Conservation (phyloP, 1,139 yeast species). For the Nematodospora anomalae region DNA sequence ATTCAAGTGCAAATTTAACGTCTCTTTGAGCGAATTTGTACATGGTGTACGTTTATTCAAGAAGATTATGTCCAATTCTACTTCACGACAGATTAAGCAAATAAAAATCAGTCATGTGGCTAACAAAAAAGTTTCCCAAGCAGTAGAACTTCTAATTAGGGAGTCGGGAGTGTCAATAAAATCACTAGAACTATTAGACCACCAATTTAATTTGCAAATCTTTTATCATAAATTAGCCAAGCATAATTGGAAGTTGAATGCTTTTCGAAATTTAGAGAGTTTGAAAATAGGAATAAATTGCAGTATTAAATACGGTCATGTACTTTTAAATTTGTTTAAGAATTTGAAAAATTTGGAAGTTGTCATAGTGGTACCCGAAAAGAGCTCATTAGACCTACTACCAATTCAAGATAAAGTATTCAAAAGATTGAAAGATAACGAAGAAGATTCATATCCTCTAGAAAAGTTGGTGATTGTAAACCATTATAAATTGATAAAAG, state of each 20-base stretch:
- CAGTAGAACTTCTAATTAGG: constrained; percentile 27
- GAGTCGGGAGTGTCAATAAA: constrained; percentile 14
- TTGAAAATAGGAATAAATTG: constrained; percentile 32
- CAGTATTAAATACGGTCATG: constrained; percentile 22
- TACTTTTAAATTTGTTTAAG: constrained; percentile 30
- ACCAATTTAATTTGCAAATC: constrained; percentile 25
- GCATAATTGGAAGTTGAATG: constrained; percentile 26
- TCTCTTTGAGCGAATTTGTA: constrained; percentile 30
- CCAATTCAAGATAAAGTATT: constrained; percentile 24
- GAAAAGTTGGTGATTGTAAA: constrained; percentile 27
- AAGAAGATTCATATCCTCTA: constrained; percentile 12
- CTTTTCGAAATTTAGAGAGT: constrained; percentile 21
- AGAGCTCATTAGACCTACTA: constrained; percentile 20
- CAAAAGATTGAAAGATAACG: constrained; percentile 11
- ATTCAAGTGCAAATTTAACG: constrained; percentile 25
- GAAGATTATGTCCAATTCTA: constrained; percentile 19
- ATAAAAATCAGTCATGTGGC: constrained; percentile 28
- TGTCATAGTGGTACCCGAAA: constrained; percentile 15
- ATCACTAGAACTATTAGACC: constrained; percentile 29
- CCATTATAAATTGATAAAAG: constrained; percentile 24
- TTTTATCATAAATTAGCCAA: constrained; percentile 27
- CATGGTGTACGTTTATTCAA: constrained; percentile 30
- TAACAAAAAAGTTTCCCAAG: constrained; percentile 20
- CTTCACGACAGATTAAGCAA: constrained; percentile 20
- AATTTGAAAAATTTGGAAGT: constrained; percentile 26